A percentile compares a stretch with the other conserved stretches of the same genome.
These are phyloP conservation scores for Chenopodium album DNA, from an alignment of 148 eudicot species.

Conservation along the genomic window DNA sequence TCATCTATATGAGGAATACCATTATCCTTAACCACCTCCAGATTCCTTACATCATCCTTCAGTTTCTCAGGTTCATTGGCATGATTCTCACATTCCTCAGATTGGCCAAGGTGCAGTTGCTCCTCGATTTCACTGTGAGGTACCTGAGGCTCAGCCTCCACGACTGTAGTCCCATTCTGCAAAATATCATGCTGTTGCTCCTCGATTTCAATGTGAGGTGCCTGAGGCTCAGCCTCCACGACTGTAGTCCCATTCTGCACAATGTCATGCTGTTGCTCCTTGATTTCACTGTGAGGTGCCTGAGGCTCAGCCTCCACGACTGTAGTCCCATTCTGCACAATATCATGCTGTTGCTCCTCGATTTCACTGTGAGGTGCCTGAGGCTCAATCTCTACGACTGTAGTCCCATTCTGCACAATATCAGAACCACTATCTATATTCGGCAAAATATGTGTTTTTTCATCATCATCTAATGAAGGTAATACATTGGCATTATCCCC, in stretches of 20 bases:
- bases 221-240: too few species aligned
- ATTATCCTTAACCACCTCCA: conserved; percentile 19
- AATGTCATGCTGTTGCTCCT: not conserved
- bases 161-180: not conserved
- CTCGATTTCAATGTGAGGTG: too few species aligned
- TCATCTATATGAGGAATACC: conserved; percentile 13
- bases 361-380: conserved; percentile 13
- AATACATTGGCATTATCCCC: conserved; percentile 6
- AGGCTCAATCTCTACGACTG: not conserved
- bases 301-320: not conserved
- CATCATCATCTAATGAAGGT: conserved; percentile 25
- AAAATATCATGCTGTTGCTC: too few species aligned
- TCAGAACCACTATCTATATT: conserved; percentile 16
- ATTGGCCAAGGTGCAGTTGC: conserved; percentile 5
- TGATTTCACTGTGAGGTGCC: conserved; percentile 13
- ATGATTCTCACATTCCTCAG: conserved; percentile 13
- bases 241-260: too few species aligned
- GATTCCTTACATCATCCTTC: not conserved
- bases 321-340: not conserved
- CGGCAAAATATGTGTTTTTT: conserved; percentile 13
- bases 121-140: conserved; percentile 7
- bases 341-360: conserved; percentile 6
- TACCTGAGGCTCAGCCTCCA: conserved; percentile 8
- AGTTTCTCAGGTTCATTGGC: not conserved
- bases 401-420: conserved; percentile 12